Conservation (phyloP, 2,329 filamentous ascomycete species). For the Talaromyces islandicus region DNA sequence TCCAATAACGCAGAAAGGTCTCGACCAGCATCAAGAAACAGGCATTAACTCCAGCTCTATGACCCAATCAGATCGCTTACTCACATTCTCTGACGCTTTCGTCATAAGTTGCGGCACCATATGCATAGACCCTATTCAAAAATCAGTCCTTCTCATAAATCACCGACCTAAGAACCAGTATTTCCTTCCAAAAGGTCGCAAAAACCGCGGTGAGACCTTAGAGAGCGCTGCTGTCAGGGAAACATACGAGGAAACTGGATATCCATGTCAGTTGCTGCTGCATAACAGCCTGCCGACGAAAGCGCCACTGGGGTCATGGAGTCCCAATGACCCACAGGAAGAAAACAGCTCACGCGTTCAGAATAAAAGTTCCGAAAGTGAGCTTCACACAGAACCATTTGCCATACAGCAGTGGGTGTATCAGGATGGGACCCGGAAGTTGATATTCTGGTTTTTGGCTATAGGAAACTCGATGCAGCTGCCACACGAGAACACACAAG, state of each 20-base stretch:
- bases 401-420: constrained; percentile 3
- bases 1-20: neutral
- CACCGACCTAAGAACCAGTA: constrained; percentile 9
- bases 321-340: neutral
- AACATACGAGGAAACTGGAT: constrained; percentile 20
- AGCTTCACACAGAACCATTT: constrained; percentile 6
- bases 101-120: constrained; percentile 15
- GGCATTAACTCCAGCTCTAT: neutral
- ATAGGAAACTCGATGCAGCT: constrained; percentile 6
- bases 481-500: constrained; percentile 12
- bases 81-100: constrained; percentile 11
- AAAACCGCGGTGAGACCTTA: constrained; percentile 19
- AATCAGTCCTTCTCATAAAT: constrained; percentile 13
- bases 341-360: neutral
- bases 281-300: neutral
- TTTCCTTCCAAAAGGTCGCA: constrained; percentile 23
- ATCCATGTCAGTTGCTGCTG: constrained; percentile 3
- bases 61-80: neutral
- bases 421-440: constrained; percentile 5
- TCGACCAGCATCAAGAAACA: neutral
- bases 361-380: neutral
- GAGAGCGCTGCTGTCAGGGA: constrained; percentile 20
- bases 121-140: constrained; percentile 10
- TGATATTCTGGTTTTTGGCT: constrained; percentile 15
- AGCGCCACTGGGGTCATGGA: neutral